Percentiles rank a stretch among this genome's conserved stretches.
phyloP scores from a whole-genome alignment of 345 rosid genomes.

The Atalantia buxifolia region DNA sequence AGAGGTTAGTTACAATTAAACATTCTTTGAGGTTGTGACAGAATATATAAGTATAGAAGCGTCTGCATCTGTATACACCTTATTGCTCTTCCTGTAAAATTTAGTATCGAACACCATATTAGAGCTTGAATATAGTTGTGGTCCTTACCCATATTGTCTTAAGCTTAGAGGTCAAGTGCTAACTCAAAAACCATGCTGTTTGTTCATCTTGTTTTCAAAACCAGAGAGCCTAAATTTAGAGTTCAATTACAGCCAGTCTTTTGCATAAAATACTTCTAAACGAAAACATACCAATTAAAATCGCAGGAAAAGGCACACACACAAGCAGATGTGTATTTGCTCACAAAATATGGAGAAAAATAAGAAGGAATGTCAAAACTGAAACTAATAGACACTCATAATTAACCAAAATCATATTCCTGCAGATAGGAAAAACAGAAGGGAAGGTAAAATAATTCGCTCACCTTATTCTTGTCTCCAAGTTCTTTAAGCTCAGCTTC shows the following conservation, averaged over 20 bases:
- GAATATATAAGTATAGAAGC: background rate
- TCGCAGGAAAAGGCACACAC: background rate
- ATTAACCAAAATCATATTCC: background rate
- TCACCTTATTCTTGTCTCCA: slow-evolving; percentile 88
- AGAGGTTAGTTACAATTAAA: background rate
- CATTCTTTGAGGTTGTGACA: background rate
- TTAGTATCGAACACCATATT: background rate
- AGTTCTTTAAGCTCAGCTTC: slow-evolving; percentile 92
- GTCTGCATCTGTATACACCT: background rate
- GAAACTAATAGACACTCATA: background rate
- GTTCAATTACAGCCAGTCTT: background rate
- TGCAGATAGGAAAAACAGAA: background rate
- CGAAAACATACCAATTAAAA: background rate
- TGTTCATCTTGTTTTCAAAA: background rate
- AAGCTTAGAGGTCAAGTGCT: background rate
- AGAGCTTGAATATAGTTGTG: background rate
- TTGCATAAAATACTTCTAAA: background rate
- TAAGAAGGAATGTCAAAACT: background rate
- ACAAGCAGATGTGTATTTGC: background rate
- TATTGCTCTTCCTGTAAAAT: background rate
- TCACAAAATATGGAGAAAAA: background rate
- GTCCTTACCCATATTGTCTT: background rate
- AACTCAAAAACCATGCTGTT: background rate
- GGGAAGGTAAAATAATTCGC: background rate
- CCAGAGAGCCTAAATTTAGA: background rate